Percentiles rank a stretch among this genome's conserved stretches.
Conservation (phyloP, 306 rosid species). For the Citrullus amarus region DNA sequence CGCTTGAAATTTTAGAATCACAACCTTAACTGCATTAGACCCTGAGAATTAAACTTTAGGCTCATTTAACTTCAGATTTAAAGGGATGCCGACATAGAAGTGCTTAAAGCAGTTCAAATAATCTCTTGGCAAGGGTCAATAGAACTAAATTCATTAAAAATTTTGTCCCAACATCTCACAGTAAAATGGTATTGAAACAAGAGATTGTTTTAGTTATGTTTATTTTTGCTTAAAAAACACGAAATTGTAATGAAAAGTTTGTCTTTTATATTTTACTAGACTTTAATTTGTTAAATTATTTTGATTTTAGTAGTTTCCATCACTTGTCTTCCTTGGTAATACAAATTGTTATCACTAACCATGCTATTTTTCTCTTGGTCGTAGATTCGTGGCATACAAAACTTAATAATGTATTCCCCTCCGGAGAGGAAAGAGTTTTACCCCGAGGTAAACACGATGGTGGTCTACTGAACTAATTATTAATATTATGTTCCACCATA, state of each 20-base stretch:
- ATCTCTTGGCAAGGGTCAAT: background rate
- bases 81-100: background rate
- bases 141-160: background rate
- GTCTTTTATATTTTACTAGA: too few species aligned
- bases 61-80: background rate
- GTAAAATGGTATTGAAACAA: background rate
- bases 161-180: background rate
- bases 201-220: background rate
- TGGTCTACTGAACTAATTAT: background rate
- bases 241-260: too few species aligned
- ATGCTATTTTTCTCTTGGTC: conserved; percentile 11
- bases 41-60: background rate
- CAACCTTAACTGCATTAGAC: background rate
- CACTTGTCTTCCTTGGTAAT: background rate
- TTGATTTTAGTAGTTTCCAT: too few species aligned
- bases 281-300: too few species aligned
- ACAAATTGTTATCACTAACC: background rate
- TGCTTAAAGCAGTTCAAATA: background rate
- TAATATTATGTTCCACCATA: background rate
- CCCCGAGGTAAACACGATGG: conserved; percentile 52
- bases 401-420: conserved; percentile 62
- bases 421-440: conserved; percentile 90
- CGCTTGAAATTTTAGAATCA: background rate
- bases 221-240: background rate
- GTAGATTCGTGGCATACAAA: conserved; percentile 77